Base-by-base conservation (phyloP, 2,329 filamentous ascomycete genomes). In the Dryadomyces quercus-mongolicae region DNA sequence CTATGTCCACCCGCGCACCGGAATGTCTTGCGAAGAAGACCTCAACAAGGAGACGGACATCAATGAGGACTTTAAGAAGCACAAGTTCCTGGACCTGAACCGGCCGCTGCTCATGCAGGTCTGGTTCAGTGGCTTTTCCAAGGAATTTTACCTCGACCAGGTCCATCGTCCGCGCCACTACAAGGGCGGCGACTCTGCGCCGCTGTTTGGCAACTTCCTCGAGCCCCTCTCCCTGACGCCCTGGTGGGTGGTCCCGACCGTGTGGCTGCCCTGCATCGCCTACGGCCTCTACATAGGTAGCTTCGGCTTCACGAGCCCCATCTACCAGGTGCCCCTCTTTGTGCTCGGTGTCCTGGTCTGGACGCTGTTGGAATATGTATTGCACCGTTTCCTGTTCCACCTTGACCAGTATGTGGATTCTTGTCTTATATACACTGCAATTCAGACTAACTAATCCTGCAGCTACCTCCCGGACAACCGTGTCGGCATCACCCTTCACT, bases 191-290 rank as follows among this genome's bases (percentile, higher is more conserved):
- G 82, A 83, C 58, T 96, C 90, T 7, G 93, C 93, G 42, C 93
- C 93, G 20, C 72, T 98, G 22, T 98, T 98, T 70, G 93, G 93
- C 57, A 97, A 98, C 71, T 95, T 98, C 68, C 75, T 98, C n/a
- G 93, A 98, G 71, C 93, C 93, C n/a, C 73, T 98, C 56, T 91
- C 85, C 68, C 86, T 91, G 76, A 98, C 93, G 2, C 81, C 93
- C 1, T 98, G 93, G 93, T 98, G 85, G 82, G 68, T 95, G 47
- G 77, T 98, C 12, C 93, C 93, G 2, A 75, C 75, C 0, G 57
- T 95, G 1, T 98, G 93, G 93, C 67, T 93, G 45, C 93, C 93
- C n/a, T 78, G 75, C 18, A 79, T 95, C 45, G 62, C 73, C 10
- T 95, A 90, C 65, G 89, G 87, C 25, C 80, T 84, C 12, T 81